Evolutionary conservation across 2,329 filamentous ascomycete genomes (phyloP).

Genomic region (Arthrobotrys sphaeroides): DNA sequence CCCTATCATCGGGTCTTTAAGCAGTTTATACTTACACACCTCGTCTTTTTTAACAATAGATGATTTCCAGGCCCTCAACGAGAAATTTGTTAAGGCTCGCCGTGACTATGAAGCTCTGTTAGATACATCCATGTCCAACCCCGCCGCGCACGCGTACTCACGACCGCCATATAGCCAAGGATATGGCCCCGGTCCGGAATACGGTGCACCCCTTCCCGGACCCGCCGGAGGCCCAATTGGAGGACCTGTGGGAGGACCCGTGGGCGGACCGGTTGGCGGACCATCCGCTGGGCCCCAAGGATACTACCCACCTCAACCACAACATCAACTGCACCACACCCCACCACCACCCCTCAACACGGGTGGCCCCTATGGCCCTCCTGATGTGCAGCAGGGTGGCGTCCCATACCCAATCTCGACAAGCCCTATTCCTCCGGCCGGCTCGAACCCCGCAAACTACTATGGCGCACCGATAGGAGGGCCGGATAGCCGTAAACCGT

Average conservation of each 20-base stretch:
- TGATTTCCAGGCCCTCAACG: slow-evolving; percentile 97
- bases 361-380: slow-evolving; percentile 55
- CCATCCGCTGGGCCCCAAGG: slow-evolving; percentile 13
- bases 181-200: slow-evolving; percentile 60
- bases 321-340: slow-evolving; percentile 40
- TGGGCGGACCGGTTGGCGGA: not conserved
- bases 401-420: slow-evolving; percentile 66
- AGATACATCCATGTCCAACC: slow-evolving; percentile 94
- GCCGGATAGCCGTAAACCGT: slow-evolving; percentile 71
- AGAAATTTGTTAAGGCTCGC: slow-evolving; percentile 99
- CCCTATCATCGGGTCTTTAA: not conserved
- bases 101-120: slow-evolving; percentile 96
- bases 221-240: slow-evolving; percentile 22
- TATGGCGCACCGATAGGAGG: slow-evolving; percentile 64
- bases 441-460: slow-evolving; percentile 19
- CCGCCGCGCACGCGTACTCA: slow-evolving; percentile 80
- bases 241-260: slow-evolving; percentile 8
- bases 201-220: slow-evolving; percentile 55
- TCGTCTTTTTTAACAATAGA: slow-evolving; percentile 71
- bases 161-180: slow-evolving; percentile 62
- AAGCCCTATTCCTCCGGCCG: slow-evolving; percentile 60
- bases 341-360: slow-evolving; percentile 53
- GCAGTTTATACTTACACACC: slow-evolving; percentile 40
- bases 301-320: slow-evolving; percentile 45
- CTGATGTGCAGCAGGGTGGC: slow-evolving; percentile 60